A percentile compares a stretch with the other conserved stretches of the same genome.
These are phyloP conservation scores for Puccinia triticina DNA, from an alignment of 1,284 basidiomycete genomes.

Conservation along the genomic window DNA sequence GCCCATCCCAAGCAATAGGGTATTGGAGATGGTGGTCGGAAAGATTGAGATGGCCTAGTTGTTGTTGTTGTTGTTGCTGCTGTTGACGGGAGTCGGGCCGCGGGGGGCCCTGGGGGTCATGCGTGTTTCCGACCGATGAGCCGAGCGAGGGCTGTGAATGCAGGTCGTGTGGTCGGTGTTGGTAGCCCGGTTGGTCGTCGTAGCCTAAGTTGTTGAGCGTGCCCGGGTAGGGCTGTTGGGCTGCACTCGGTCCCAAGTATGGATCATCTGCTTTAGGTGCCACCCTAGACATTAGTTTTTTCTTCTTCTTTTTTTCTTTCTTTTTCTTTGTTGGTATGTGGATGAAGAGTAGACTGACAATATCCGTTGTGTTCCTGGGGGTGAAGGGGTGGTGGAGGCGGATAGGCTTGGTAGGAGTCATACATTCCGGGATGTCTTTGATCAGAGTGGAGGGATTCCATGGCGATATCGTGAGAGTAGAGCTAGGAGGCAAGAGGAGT, in stretches of 20 bases:
- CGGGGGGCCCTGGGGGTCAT: background rate
- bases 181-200: background rate
- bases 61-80: background rate
- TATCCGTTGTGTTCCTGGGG: constrained; percentile 6
- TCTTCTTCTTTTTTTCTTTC: constrained; percentile 14
- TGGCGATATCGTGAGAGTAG: constrained; percentile 23
- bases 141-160: background rate
- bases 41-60: background rate
- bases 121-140: background rate
- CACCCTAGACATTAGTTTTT: background rate
- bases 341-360: background rate
- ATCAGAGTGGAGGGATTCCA: constrained; percentile 23
- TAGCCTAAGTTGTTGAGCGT: constrained; percentile 34
- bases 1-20: constrained; percentile 25
- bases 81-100: background rate
- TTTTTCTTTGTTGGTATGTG: background rate
- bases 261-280: constrained; percentile 52
- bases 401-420: constrained; percentile 17
- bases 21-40: background rate
- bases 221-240: constrained; percentile 53
- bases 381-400: background rate
- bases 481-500: background rate
- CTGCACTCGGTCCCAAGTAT: constrained; percentile 53
- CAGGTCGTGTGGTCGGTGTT: background rate
- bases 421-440: constrained; percentile 19